Base-by-base conservation (phyloP, 1,284 basidiomycete species). In the Coniferiporia weirii region DNA sequence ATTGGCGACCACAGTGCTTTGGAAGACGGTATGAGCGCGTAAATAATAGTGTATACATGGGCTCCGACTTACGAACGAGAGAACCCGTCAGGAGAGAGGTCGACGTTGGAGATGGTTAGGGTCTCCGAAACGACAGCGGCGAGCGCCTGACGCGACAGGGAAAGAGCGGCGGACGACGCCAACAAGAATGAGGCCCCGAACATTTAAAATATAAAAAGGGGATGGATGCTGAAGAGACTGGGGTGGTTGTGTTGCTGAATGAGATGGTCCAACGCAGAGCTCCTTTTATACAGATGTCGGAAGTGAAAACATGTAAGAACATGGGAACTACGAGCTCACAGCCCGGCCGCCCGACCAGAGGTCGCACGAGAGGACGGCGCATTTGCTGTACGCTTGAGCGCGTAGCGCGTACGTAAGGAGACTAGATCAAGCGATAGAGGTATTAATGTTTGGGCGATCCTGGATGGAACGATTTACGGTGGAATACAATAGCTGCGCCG, bases 41-140 rank as follows among this genome's bases (percentile, higher is more conserved):
- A 10, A 0, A 27, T 27, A 27, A 27, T 27, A 15, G n/a, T 20
- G 17, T 64, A 49, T 50, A 40, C 15, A n/a, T 12, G 35, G 40
- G 34, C 20, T 12, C 8, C 38, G 15, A 65, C 62, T 32, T 50
- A 76, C 71, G 66, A 68, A 47, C 75, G 73, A 55, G 57, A 49
- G 59, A 72, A 75, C 20, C 76, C 77, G 66, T 78, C 76, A 3
- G 76, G 77, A 7, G 70, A 57, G 51, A 78, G 68, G 34, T 65
- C 61, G n/a, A 47, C 54, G 56, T 78, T 78, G 17, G 65, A 66
- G 27, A 77, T 71, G 17, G 66, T 63, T 5, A 77, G 22, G 48
- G 69, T 65, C n/a, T 66, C 58, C 5, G 74, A 67, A 17, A 72
- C 74, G 32, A 76, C 64, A 40, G 67, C 49, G n/a, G 68, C 66